These are phyloP conservation scores for Gyromitra esculenta DNA, from an alignment of 2,329 filamentous ascomycete genomes.

Conservation along the genomic window DNA sequence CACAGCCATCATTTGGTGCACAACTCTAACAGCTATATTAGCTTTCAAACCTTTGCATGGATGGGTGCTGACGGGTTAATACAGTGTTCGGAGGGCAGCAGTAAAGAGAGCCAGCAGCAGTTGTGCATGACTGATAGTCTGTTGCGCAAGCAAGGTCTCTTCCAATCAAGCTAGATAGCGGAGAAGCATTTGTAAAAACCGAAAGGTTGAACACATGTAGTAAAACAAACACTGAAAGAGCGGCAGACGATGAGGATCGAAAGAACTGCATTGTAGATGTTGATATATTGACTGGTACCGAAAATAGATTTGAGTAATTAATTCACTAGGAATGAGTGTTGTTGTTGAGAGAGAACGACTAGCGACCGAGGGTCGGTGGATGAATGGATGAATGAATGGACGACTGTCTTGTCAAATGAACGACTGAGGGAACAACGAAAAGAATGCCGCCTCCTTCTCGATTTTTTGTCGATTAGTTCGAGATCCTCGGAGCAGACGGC, in stretches of 20 bases:
- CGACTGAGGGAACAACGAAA: slow-evolving; percentile 35
- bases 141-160: slow-evolving; percentile 20
- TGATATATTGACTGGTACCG: slow-evolving; percentile 16
- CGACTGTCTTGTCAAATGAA: slow-evolving; percentile 39
- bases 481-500: slow-evolving; percentile 10
- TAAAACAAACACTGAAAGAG: slow-evolving; percentile 40
- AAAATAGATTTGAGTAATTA: slow-evolving; percentile 32
- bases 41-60: not conserved
- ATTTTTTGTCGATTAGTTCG: slow-evolving; percentile 40
- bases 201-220: slow-evolving; percentile 26
- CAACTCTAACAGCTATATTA: slow-evolving; percentile 27
- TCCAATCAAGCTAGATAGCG: slow-evolving; percentile 22
- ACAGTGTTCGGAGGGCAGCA: slow-evolving; percentile 36
- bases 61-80: not conserved
- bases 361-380: slow-evolving; percentile 18
- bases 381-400: slow-evolving; percentile 17
- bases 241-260: slow-evolving; percentile 17
- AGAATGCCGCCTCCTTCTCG: slow-evolving; percentile 17
- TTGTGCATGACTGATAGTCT: slow-evolving; percentile 16
- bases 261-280: slow-evolving; percentile 31
- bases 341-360: slow-evolving; percentile 10
- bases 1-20: slow-evolving; percentile 16
- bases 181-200: slow-evolving; percentile 27
- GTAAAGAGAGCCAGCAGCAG: slow-evolving; percentile 11
- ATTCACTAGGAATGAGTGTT: slow-evolving; percentile 27